Conservation (phyloP, 73 alveolate species). For the Stentor coeruleus region DNA sequence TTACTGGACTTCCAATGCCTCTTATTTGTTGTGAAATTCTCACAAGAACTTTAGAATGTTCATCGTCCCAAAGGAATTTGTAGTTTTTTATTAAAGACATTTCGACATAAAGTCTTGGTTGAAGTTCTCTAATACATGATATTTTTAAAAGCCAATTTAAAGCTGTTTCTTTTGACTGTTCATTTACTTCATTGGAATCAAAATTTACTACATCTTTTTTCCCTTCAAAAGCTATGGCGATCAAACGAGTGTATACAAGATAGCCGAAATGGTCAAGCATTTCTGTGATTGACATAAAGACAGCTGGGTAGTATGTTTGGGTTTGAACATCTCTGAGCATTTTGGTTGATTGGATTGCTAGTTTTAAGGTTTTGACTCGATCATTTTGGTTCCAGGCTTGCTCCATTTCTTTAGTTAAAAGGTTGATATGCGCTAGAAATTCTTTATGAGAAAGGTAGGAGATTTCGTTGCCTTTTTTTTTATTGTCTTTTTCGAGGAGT, state of each 20-base stretch:
- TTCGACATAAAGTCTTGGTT: conserved; percentile 89
- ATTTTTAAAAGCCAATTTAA: conserved; percentile 85
- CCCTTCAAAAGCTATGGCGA: conserved; percentile 67
- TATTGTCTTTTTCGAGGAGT: not conserved
- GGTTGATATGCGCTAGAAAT: conserved; percentile 46
- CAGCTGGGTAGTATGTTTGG: conserved; percentile 82
- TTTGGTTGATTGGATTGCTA: conserved; percentile 85
- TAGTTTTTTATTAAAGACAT: conserved; percentile 75
- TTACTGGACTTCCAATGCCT: conserved; percentile 89
- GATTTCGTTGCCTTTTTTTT: not conserved
- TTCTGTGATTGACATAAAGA: conserved; percentile 83
- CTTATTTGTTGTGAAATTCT: conserved; percentile 78
- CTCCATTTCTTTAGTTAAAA: conserved; percentile 49
- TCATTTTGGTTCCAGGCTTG: conserved; percentile 63
- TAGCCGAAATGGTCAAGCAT: conserved; percentile 81
- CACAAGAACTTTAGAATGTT: conserved; percentile 53
- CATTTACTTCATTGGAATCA: conserved; percentile 69
- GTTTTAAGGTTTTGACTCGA: conserved; percentile 67
- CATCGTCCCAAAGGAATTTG: conserved; percentile 67
- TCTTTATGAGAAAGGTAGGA: conserved; percentile 33
- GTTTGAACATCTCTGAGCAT: conserved; percentile 83
- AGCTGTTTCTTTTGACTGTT: conserved; percentile 72
- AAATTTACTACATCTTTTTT: conserved; percentile 55
- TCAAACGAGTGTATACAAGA: conserved; percentile 79
- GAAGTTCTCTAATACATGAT: conserved; percentile 89